phyloP scores from a whole-genome alignment of 768 basidiomycete genomes.

The Russula olivacea region DNA sequence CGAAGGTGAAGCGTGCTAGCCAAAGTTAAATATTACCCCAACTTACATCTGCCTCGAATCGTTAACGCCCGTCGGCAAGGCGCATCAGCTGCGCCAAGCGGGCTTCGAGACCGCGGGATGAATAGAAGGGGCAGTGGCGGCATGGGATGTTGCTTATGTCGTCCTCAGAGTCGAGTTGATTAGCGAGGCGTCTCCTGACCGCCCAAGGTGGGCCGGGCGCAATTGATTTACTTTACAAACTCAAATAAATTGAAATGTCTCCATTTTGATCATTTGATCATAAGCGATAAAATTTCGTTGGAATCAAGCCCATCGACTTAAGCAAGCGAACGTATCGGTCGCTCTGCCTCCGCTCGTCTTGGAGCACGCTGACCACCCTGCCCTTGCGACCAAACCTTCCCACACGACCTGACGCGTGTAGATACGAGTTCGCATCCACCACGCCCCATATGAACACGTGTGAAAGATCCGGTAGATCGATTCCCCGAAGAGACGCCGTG shows the following conservation, averaged over 20 bases:
- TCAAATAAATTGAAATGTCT: not conserved
- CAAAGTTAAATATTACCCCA: slow-evolving; percentile 1
- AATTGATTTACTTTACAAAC: not conserved
- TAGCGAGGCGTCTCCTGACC: not conserved
- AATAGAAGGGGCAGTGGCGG: not conserved
- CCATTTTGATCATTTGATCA: not conserved
- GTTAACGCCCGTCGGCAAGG: not conserved
- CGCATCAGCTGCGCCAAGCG: not conserved
- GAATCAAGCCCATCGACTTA: slow-evolving; percentile 2
- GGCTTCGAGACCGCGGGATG: slow-evolving; percentile 16
- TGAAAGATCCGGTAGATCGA: slow-evolving; percentile 64
- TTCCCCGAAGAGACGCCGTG: slow-evolving; percentile 60
- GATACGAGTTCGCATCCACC: slow-evolving; percentile 55
- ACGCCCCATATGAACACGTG: slow-evolving; percentile 73
- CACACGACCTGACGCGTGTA: slow-evolving; percentile 70
- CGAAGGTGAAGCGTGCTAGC: not conserved
- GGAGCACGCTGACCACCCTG: slow-evolving; percentile 59
- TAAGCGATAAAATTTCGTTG: not conserved
- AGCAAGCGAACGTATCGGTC: slow-evolving; percentile 3
- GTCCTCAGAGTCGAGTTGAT: not conserved
- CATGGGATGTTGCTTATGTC: no score
- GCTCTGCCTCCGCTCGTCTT: slow-evolving; percentile 35
- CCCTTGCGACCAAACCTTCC: slow-evolving; percentile 63
- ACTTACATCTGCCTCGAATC: not conserved
- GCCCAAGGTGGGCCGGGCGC: not conserved